Percentiles rank a stretch among this genome's conserved stretches.
phyloP scores from a whole-genome alignment of 2,329 filamentous ascomycete genomes.

The Diplocarpon rosae region DNA sequence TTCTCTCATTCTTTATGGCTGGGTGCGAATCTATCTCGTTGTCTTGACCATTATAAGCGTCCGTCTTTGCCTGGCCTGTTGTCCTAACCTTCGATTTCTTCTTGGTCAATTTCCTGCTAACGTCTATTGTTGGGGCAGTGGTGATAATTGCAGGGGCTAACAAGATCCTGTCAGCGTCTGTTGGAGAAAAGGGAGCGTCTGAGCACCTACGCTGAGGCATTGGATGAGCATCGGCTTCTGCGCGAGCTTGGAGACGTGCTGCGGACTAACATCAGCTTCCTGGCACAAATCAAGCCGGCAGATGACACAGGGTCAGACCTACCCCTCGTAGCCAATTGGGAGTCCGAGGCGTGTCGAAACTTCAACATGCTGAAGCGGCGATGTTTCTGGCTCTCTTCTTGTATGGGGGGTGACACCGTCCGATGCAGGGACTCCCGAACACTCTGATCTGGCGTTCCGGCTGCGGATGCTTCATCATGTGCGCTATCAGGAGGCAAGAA shows the following conservation, averaged over 20 bases:
- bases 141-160: slow-evolving; percentile 71
- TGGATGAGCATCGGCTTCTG: slow-evolving; percentile 38
- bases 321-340: slow-evolving; percentile 61
- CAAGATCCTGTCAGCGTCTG: background rate
- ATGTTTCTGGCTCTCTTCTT: slow-evolving; percentile 45
- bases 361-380: slow-evolving; percentile 61
- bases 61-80: slow-evolving; percentile 34
- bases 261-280: slow-evolving; percentile 5
- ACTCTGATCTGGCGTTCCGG: slow-evolving; percentile 16
- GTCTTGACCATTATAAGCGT: slow-evolving; percentile 8
- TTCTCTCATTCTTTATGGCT: slow-evolving; percentile 26
- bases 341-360: slow-evolving; percentile 87
- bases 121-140: slow-evolving; percentile 70
- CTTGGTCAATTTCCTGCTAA: slow-evolving; percentile 38
- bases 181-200: slow-evolving; percentile 12
- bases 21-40: slow-evolving; percentile 1
- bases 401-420: slow-evolving; percentile 33
- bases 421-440: slow-evolving; percentile 9
- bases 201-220: slow-evolving; percentile 44
- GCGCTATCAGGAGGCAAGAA: slow-evolving; percentile 18
- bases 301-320: slow-evolving; percentile 1
- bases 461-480: slow-evolving; percentile 5
- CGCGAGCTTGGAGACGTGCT: slow-evolving; percentile 55
- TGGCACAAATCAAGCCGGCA: background rate
- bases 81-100: slow-evolving; percentile 45